Evolutionary conservation across 352 stramenopile species (phyloP), one percentile per base, ranked within the genome.

Genomic region (Globisporangium abappressorium): DNA sequence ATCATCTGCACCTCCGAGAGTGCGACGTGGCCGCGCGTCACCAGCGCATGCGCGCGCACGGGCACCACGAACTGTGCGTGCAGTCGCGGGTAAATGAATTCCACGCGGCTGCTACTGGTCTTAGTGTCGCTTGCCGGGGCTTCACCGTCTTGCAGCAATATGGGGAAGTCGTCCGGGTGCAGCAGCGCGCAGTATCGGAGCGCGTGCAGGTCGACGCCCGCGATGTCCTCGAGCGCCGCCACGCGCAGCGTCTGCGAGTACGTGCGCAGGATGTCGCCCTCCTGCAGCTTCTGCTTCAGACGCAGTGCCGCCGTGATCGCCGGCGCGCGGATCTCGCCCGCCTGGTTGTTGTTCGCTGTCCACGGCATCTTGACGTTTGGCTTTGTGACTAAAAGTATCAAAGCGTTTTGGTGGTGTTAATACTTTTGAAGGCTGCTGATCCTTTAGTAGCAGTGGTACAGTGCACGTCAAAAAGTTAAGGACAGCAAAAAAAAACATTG

Each of bases 281-380:
- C 59, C 43, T 72, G 61, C 55, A 77, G 74, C 64, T 87, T 73
- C 78, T 87, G 71, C 65, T 91, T 74, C 55, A 80, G 74, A 49
- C 75, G 77, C 54, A 90, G 64, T 18, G 76, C 83, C 15, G 85
- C 76, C 30, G 83, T 75, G 26, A 91, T 85, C 67, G 84, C 84
- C 11, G 87, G 87, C 64, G 86, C 82, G 69, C 87, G 87, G 69
- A 95, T 83, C 67, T 91, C 81, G 46, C 87, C 85, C 14, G 85
- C 85, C 15, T 86, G 87, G 68, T 95, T 95, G 76, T 93, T 95
- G 84, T 85, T 93, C 24, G 87, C 85, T 56, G 89, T 87, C 87
- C 85, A 95, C 59, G 84, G 84, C 87, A 95, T 95, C 43, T 57
- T 56, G 49, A 56, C 2, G 51, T 61, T 66, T 56, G 22, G n/a